These are phyloP conservation scores for Coemansia sp. DNA, from an alignment of 192 early-diverging fungal species.

Conservation along the genomic window DNA sequence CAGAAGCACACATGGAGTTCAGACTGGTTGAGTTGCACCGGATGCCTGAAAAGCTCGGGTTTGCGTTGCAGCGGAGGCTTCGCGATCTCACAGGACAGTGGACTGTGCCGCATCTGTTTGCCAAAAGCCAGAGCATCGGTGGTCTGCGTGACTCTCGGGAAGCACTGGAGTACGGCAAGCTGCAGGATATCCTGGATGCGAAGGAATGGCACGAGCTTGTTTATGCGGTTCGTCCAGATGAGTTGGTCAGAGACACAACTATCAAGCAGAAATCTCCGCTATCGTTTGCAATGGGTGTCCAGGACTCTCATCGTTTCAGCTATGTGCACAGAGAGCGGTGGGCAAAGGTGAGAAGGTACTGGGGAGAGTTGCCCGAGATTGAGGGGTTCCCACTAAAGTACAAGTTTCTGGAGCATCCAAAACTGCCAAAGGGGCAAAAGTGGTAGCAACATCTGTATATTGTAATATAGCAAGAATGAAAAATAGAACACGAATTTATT, in stretches of 20 bases:
- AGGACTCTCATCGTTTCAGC: slow-evolving; percentile 34
- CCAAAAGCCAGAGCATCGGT: slow-evolving; percentile 41
- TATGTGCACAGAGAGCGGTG: slow-evolving; percentile 43
- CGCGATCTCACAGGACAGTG: slow-evolving; percentile 45
- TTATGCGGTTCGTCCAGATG: slow-evolving; percentile 36
- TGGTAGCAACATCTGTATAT: slow-evolving; percentile 12
- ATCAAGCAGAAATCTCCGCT: slow-evolving; percentile 32
- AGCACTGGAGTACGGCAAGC: slow-evolving; percentile 22
- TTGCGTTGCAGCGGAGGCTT: slow-evolving; percentile 35
- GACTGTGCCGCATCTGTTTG: slow-evolving; percentile 47
- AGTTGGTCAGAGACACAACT: slow-evolving; percentile 11
- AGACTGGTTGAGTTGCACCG: slow-evolving; percentile 34
- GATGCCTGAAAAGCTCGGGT: slow-evolving; percentile 14
- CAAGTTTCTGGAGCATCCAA: slow-evolving; percentile 9
- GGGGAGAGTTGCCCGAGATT: slow-evolving; percentile 39
- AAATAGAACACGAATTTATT: slow-evolving; percentile 4
- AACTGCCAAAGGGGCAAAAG: slow-evolving; percentile 6
- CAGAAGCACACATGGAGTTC: slow-evolving; percentile 9
- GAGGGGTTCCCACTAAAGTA: slow-evolving; percentile 26
- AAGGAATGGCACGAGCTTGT: slow-evolving; percentile 37
- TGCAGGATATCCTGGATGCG: slow-evolving; percentile 16
- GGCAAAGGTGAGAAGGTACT: slow-evolving; percentile 39
- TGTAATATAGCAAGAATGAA: not conserved
- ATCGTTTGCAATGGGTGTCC: slow-evolving; percentile 42
- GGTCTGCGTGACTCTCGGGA: slow-evolving; percentile 9